phyloP scores from a whole-genome alignment of 306 rosid species.

The Arachis stenosperma region DNA sequence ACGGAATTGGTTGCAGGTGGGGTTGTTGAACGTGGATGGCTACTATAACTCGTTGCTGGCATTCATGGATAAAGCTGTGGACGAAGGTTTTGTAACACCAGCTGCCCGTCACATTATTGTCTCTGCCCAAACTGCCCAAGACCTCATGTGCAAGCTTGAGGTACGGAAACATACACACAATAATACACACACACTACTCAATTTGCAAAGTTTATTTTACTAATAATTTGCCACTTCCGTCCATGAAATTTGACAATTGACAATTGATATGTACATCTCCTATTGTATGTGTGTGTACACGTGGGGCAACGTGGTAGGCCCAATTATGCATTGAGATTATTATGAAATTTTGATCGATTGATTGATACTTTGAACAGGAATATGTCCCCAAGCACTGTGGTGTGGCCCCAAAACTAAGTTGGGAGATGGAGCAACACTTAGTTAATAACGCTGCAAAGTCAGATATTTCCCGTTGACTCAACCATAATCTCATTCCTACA shows the following conservation, averaged over 20 bases:
- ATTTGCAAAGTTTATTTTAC: not conserved
- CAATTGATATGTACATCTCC: not conserved
- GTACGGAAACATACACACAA: constrained; percentile 43
- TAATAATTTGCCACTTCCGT: too few species aligned
- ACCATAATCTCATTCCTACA: not conserved
- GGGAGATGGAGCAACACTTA: constrained; percentile 91
- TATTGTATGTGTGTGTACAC: not conserved
- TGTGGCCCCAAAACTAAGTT: constrained; percentile 68
- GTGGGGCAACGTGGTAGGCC: constrained; percentile 29
- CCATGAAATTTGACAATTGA: too few species aligned
- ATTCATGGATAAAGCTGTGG: constrained; percentile 94
- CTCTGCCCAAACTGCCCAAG: constrained; percentile 95
- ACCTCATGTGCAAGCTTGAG: constrained; percentile 92
- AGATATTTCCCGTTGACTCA: constrained; percentile 78
- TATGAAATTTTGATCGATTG: constrained; percentile 43
- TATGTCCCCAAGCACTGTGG: constrained; percentile 66
- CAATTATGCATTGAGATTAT: not conserved
- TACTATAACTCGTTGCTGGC: constrained; percentile 84
- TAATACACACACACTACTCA: not conserved
- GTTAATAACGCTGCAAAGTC: constrained; percentile 66
- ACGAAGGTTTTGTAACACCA: constrained; percentile 89
- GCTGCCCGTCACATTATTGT: constrained; percentile 97
- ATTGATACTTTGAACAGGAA: constrained; percentile 56
- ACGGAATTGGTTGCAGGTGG: constrained; percentile 61
- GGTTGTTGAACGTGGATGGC: constrained; percentile 93